Conservation (phyloP, 2,329 filamentous ascomycete species). For the Fusarium falciforme region DNA sequence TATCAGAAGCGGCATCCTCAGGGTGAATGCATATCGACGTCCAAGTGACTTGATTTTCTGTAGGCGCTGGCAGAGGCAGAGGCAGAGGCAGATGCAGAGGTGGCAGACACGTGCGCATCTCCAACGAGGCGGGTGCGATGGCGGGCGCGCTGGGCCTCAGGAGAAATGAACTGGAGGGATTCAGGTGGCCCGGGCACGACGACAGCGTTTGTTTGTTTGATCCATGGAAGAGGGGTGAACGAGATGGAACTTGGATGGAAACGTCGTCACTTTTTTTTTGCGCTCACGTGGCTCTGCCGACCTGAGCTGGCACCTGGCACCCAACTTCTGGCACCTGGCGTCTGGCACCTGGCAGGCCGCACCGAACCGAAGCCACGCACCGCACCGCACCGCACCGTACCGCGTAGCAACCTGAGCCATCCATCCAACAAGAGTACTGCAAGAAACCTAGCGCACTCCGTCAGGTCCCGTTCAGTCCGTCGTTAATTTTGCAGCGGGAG, state of each 20-base stretch:
- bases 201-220: slow-evolving; percentile 29
- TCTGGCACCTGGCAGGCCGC: slow-evolving; percentile 1
- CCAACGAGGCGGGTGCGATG: slow-evolving; percentile 5
- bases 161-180: slow-evolving; percentile 25
- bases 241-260: slow-evolving; percentile 26
- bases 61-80: not conserved
- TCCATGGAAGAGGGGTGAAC: slow-evolving; percentile 38
- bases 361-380: slow-evolving; percentile 2
- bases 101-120: slow-evolving; percentile 13
- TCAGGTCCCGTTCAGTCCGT: slow-evolving; percentile 7
- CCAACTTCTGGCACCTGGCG: not conserved
- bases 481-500: slow-evolving; percentile 23
- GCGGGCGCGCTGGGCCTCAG: slow-evolving; percentile 5
- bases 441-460: not conserved
- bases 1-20: not conserved
- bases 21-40: not conserved
- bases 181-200: slow-evolving; percentile 19
- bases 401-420: slow-evolving; percentile 14
- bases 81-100: not conserved
- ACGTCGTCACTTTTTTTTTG: slow-evolving; percentile 24
- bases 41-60: not conserved
- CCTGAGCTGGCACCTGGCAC: slow-evolving; percentile 14
- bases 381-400: not conserved
- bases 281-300: slow-evolving; percentile 33
- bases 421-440: not conserved